phyloP scores from a whole-genome alignment of 1,284 basidiomycete species.

The Erythrobasidium hasegawianum region DNA sequence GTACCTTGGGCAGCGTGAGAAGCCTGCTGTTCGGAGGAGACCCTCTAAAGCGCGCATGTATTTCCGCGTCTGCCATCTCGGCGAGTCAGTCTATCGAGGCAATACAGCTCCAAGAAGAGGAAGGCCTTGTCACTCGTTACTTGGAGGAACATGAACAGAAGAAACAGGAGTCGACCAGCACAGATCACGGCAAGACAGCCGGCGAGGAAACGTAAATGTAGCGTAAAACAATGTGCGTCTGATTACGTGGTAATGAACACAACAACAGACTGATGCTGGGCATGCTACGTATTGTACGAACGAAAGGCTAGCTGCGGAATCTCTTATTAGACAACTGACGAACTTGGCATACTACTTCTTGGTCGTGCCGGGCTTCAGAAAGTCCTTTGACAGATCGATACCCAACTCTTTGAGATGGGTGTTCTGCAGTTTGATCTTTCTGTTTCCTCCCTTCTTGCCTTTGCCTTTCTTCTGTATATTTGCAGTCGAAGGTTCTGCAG shows the following conservation, averaged over 20 bases:
- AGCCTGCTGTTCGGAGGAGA: no score
- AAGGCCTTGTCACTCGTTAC: no score
- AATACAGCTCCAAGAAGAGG: no score
- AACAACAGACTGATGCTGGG: not conserved
- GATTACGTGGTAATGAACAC: not conserved
- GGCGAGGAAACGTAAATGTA: no score
- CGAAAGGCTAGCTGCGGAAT: not conserved
- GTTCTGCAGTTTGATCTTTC: conserved; percentile 77
- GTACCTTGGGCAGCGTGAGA: no score
- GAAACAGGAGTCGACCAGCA: no score
- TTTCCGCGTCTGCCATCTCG: no score
- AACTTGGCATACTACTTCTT: conserved; percentile 14
- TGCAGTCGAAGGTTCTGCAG: conserved; percentile 20
- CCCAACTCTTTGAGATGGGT: conserved; percentile 68
- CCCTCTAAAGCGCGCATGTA: no score
- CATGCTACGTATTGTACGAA: conserved; percentile 8
- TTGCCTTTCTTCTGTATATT: conserved; percentile 62
- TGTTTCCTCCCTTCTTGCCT: conserved; percentile 69
- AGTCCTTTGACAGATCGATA: conserved; percentile 70
- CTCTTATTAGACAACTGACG: not conserved
- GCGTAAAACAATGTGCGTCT: no score
- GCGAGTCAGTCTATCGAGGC: no score
- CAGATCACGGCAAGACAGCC: no score
- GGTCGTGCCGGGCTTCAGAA: conserved; percentile 24
- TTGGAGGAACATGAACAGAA: no score